Evolutionary conservation across 148 eudicot genomes (phyloP), one percentile per base, ranked within the genome.

Genomic region (Arctostaphylos glauca): DNA sequence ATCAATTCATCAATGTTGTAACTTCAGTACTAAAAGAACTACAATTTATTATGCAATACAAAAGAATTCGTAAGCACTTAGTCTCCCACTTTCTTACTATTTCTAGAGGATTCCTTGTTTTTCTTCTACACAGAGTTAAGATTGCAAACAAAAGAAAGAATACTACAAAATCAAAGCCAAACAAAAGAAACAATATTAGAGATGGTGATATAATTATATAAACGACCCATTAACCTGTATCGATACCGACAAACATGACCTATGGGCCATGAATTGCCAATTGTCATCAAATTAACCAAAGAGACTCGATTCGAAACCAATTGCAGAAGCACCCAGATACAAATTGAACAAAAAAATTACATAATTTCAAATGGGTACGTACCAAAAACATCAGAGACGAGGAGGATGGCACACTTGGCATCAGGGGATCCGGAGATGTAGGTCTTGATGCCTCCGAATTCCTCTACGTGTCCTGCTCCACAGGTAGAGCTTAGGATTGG

Each of bases 401-500:
- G 31, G 31, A 62, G 67, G 67, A 62, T 62, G 9, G 67, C 25
- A 31, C n/a, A 31, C 67, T 62, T 62, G 10, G 67, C n/a, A n/a
- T 9, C 25, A 62, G 67, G 9, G 13, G 13, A 31, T n/a, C 67
- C 67, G 9, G 67, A 8, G 21, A 62, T n/a, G 3, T 62, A 62
- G 31, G 38, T 62, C 21, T 62, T 62, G 14, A 62, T 25, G 31
- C 67, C 67, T 7, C 67, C 67, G 6, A 62, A 62, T 62, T 62
- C 67, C 31, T 62, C 67, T 31, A 62, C 67, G 67, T 62, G 67
- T 62, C 67, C 67, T 62, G 67, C 25, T 62, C 67, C 67, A 21
- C 31, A 62, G 67, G 67, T 62, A n/a, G 67, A 62, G 67, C 67
- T 62, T 62, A 62, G 38, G 13, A 5, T 62, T 62, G 67, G 67